Base-by-base conservation (phyloP, 129 eudicot genomes). In the Chrysanthemum makinoi region DNA sequence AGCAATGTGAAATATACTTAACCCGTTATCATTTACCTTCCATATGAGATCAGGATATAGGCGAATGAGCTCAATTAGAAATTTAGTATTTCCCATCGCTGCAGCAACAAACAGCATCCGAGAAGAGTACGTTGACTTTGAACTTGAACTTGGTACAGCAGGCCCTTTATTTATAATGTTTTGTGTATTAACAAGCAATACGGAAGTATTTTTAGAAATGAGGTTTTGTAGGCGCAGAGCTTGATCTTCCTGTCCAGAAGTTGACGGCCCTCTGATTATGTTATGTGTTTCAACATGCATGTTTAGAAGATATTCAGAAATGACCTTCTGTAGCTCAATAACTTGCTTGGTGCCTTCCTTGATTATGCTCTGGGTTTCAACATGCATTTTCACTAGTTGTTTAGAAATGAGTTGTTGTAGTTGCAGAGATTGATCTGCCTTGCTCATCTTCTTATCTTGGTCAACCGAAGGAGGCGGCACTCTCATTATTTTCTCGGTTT, bases 11-110 rank as follows among this genome's bases (percentile, higher is more conserved):
- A 83, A 83, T 10, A 79, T 69, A 73, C 78, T 82, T 22, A 75
- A 75, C 44, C 66, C 70, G 28, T 79, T 24, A 3, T 75, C 77
- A 71, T 83, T 78, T 6, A 75, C 80, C 68, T 83, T 79, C 86
- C 86, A 83, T 1, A 83, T 79, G 17, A 83, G 74, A 79, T 79
- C 83, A 8, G 86, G 86, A 60, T 83, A 83, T 7, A 63, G 53
- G 8, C 61, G 77, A 56, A 83, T 60, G n/a, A 79, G 83, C 75
- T 65, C 76, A 9, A 52, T 69, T 5, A 83, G 52, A 51, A 83
- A 83, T n/a, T 75, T 71, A 8, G 61, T 50, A 59, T 83, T 83
- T 11, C 86, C 86, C 15, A 44, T 44, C 15, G 58, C 81, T 22
- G 80, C 80, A 17, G 86, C 86, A 22, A 79, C 73, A 51, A 83